phyloP scores from a whole-genome alignment of 371 early-diverging fungal species.

The Polyrhizophydium stewartii region DNA sequence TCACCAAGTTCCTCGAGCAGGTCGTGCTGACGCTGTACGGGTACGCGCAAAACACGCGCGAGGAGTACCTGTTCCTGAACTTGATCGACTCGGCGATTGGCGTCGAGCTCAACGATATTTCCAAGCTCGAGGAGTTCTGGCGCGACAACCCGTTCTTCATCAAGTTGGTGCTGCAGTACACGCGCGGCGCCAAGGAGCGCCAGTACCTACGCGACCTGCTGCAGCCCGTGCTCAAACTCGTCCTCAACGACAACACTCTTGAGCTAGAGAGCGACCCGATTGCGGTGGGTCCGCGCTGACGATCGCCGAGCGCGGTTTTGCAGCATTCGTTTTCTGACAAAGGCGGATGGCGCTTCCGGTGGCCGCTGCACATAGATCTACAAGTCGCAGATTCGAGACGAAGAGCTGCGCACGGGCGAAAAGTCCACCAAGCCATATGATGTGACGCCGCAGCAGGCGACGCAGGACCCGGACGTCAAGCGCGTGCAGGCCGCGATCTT shows the following conservation, averaged over 20 bases:
- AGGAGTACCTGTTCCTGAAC: conserved; percentile 94
- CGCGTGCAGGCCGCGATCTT: conserved; percentile 61
- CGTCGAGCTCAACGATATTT: conserved; percentile 79
- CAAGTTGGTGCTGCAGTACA: conserved; percentile 89
- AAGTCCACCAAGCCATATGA: conserved; percentile 72
- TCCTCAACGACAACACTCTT: conserved; percentile 69
- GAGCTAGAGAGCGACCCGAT: conserved; percentile 92
- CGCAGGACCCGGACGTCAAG: conserved; percentile 81
- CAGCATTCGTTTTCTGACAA: neutral
- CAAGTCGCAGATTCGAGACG: conserved; percentile 77
- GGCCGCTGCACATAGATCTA: conserved; percentile 62
- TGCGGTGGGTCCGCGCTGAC: conserved; percentile 10
- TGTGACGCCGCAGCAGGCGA: conserved; percentile 74
- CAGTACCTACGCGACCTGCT: conserved; percentile 84
- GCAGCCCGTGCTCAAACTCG: conserved; percentile 71
- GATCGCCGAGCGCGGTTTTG: neutral
- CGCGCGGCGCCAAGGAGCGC: conserved; percentile 92
- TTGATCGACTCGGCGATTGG: conserved; percentile 91
- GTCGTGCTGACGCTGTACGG: conserved; percentile 93
- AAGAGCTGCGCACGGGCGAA: conserved; percentile 85
- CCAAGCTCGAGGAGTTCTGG: conserved; percentile 84
- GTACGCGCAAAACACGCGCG: conserved; percentile 91
- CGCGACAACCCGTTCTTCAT: conserved; percentile 92
- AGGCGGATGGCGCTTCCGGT: neutral
- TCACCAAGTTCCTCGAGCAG: conserved; percentile 79